Conservation (phyloP, 176 grass and related monocot species). For the Chrysopogon serrulatus region DNA sequence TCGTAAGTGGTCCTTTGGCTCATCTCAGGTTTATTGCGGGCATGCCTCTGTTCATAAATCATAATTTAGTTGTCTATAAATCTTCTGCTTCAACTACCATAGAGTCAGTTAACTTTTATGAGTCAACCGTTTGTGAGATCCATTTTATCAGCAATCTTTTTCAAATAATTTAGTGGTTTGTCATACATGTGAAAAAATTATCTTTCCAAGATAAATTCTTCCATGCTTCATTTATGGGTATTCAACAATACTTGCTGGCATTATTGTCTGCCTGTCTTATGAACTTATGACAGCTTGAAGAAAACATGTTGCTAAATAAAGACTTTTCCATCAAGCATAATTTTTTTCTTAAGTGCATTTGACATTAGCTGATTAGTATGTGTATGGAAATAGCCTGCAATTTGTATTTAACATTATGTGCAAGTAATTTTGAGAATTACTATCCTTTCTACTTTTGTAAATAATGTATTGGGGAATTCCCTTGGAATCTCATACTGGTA, state of each 20-base stretch:
- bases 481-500: constrained; percentile 93
- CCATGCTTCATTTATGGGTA: not conserved
- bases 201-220: not conserved
- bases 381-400: not conserved
- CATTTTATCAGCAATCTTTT: not conserved
- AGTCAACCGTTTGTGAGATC: not conserved
- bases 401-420: constrained; percentile 6
- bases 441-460: constrained; percentile 78
- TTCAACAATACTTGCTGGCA: not conserved
- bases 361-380: not conserved
- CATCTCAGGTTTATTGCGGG: not conserved
- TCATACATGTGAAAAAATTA: not conserved
- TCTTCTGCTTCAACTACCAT: not conserved
- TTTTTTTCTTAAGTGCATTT: not conserved
- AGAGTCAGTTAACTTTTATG: not conserved
- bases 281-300: not conserved
- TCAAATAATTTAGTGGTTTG: not conserved
- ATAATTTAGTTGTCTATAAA: constrained; percentile 2
- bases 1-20: not conserved
- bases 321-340: not conserved
- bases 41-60: not conserved
- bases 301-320: not conserved
- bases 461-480: constrained; percentile 79
- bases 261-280: not conserved
- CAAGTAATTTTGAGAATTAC: constrained; percentile 4